Conservation (phyloP, 2,329 filamentous ascomycete species). For the Penicillium sp. region DNA sequence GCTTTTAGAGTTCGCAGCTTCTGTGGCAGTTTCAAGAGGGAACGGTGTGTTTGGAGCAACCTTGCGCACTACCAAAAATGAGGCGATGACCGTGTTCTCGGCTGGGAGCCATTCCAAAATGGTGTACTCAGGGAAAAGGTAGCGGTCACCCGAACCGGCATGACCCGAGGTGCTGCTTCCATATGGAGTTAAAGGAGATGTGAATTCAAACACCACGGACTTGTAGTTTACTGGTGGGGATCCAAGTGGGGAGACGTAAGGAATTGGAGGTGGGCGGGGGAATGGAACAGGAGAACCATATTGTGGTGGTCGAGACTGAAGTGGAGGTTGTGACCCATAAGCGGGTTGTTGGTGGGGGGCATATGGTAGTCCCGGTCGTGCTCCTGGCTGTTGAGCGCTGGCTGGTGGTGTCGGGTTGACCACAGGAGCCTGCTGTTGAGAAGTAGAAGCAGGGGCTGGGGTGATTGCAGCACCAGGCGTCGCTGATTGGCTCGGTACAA, state of each 20-base stretch:
- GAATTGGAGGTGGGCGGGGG: conserved; percentile 12
- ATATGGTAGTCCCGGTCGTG: conserved; percentile 30
- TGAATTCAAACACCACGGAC: conserved; percentile 50
- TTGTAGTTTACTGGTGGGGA: conserved; percentile 44
- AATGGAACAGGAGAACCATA: conserved; percentile 29
- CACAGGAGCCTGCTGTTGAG: conserved; percentile 25
- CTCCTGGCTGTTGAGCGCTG: conserved; percentile 21
- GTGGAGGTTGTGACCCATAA: conserved; percentile 32
- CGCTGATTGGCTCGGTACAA: conserved; percentile 14
- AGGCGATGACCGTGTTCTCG: conserved; percentile 47
- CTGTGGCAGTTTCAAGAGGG: conserved; percentile 35
- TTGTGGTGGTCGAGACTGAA: conserved; percentile 38
- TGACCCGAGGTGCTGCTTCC: conserved; percentile 42
- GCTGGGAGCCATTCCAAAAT: conserved; percentile 49
- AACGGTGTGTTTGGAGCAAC: conserved; percentile 41
- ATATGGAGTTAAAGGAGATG: conserved; percentile 42
- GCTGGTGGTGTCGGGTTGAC: too few relatives aligned
- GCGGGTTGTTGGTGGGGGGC: conserved; percentile 32
- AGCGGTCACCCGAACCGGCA: conserved; percentile 47
- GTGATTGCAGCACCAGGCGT: conserved; percentile 6
- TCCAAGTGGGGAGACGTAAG: conserved; percentile 32
- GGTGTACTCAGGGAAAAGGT: conserved; percentile 49
- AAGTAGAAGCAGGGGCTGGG: conserved; percentile 11
- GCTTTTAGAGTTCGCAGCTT: conserved; percentile 29
- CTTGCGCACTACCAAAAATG: conserved; percentile 47